phyloP scores from a whole-genome alignment of 345 rosid genomes.

The Eucalyptus brandiana region DNA sequence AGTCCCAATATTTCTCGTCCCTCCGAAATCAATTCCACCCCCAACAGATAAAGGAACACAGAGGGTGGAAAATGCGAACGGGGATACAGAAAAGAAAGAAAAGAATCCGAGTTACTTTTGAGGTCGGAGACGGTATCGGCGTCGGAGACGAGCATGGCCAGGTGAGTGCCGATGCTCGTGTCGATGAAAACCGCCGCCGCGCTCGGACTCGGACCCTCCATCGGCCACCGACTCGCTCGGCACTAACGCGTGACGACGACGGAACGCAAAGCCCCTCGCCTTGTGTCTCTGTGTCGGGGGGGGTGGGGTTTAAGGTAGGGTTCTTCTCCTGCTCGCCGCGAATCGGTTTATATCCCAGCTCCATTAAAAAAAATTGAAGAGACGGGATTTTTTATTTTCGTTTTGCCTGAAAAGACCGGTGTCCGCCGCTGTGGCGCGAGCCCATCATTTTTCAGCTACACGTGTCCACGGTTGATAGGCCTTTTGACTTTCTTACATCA shows the following conservation, averaged over 20 bases:
- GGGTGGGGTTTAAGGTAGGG: background rate
- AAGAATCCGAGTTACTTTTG: slow-evolving; percentile 13
- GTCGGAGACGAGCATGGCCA: slow-evolving; percentile 23
- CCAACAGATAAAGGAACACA: background rate
- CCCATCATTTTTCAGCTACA: background rate
- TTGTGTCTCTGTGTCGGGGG: background rate
- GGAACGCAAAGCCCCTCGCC: background rate
- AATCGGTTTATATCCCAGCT: background rate
- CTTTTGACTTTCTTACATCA: background rate
- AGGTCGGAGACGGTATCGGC: slow-evolving; percentile 53
- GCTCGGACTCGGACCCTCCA: background rate
- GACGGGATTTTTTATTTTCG: background rate
- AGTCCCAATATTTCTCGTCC: background rate
- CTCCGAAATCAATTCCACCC: background rate
- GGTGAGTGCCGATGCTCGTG: slow-evolving; percentile 52
- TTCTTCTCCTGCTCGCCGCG: background rate
- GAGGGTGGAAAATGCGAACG: background rate
- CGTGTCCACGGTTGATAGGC: background rate
- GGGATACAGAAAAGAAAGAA: background rate
- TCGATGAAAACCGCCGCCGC: slow-evolving; percentile 28
- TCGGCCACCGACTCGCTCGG: background rate
- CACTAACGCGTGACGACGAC: background rate
- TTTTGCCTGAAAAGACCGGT: background rate
- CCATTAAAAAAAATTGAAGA: background rate
- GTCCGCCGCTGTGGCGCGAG: background rate